phyloP scores from a whole-genome alignment of 129 eudicot species.

The Erigeron canadensis region DNA sequence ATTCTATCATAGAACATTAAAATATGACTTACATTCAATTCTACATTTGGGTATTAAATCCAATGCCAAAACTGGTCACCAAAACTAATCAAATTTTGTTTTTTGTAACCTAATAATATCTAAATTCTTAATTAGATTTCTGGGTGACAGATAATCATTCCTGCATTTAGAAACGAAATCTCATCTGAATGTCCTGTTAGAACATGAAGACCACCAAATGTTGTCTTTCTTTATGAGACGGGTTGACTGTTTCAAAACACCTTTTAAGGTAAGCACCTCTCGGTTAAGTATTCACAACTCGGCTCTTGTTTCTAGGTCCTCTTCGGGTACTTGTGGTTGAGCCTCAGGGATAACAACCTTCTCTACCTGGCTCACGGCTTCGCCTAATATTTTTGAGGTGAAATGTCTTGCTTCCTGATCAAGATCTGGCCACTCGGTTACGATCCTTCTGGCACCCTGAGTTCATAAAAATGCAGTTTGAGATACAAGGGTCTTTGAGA shows the following conservation, averaged over 20 bases:
- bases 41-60: constrained; percentile 32
- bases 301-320: constrained; percentile 47
- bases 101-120: constrained; percentile 17
- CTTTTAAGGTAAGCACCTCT: background rate
- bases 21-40: constrained; percentile 15
- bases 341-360: constrained; percentile 37
- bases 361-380: constrained; percentile 49
- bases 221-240: no score
- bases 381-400: constrained; percentile 74
- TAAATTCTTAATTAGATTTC: constrained; percentile 12
- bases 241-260: background rate
- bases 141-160: background rate
- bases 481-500: background rate
- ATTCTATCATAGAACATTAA: constrained; percentile 23
- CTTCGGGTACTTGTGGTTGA: constrained; percentile 33
- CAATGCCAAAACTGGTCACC: constrained; percentile 26
- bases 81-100: constrained; percentile 19
- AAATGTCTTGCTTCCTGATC: constrained; percentile 83
- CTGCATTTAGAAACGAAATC: constrained; percentile 22
- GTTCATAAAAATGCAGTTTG: background rate
- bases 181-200: constrained; percentile 10
- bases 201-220: background rate
- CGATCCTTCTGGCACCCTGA: constrained; percentile 93
- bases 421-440: constrained; percentile 94
- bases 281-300: constrained; percentile 46